Evolutionary conservation across 106 monocot genomes (phyloP).

Genomic region (Platanthera guangdongensis): DNA sequence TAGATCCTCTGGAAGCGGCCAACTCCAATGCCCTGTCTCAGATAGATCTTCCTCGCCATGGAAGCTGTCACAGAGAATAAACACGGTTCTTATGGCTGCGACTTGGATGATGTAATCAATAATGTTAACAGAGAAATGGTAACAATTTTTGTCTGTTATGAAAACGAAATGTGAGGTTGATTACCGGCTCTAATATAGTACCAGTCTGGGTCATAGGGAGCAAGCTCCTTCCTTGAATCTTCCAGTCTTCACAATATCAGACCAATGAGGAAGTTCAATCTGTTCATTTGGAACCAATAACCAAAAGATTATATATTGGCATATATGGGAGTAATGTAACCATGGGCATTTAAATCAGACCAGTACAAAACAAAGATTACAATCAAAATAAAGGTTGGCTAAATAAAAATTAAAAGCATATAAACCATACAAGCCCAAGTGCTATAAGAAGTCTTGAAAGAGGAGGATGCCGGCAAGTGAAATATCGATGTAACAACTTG

Average conservation of each 20-base stretch:
- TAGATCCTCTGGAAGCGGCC: constrained; percentile 40
- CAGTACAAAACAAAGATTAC: too few relatives aligned
- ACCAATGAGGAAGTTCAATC: constrained; percentile 34
- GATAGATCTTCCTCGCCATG: constrained; percentile 39
- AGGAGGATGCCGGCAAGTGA: too few relatives aligned
- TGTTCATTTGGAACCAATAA: background rate
- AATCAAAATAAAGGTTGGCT: too few relatives aligned
- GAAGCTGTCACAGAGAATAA: constrained; percentile 12
- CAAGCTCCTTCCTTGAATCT: constrained; percentile 36
- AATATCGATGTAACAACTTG: too few relatives aligned
- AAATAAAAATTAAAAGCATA: too few relatives aligned
- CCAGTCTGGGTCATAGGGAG: constrained; percentile 35
- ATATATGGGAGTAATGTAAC: too few relatives aligned
- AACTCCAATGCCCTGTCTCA: constrained; percentile 38
- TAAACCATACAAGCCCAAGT: too few relatives aligned
- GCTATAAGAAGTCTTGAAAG: too few relatives aligned
- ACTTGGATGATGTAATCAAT: background rate
- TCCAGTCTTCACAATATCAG: constrained; percentile 37
- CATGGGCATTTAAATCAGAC: too few relatives aligned
- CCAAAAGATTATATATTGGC: background rate
- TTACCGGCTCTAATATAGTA: constrained; percentile 34
- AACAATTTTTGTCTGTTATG: background rate
- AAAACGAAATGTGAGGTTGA: background rate
- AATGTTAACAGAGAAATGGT: background rate
- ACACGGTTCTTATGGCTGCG: background rate